Base-by-base conservation (phyloP, 2,329 filamentous ascomycete species). In the Metarhizium humberi region DNA sequence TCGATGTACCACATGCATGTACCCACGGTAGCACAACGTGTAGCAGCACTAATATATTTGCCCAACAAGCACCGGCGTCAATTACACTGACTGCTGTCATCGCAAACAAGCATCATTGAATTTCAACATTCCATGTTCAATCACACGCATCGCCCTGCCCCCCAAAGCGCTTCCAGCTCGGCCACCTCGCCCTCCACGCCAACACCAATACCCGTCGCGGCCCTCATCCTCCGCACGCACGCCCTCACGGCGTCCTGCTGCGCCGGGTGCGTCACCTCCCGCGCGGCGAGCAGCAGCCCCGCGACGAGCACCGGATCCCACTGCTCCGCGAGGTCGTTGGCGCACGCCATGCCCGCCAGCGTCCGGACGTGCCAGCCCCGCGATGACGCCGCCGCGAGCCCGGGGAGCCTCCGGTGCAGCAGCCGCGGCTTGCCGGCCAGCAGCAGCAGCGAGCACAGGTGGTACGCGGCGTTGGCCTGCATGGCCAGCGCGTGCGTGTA, bases 281-380 rank as follows among this genome's bases (percentile, higher is more conserved):
- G 61, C 60, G 65, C 64, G 47, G 66, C 57, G 16, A 63, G 57
- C 8, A 68, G 50, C 2, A 69, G 50, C 1, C 61, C 61, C 1
- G 62, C 60, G 16, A 69, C 53, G 2, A 67, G 57, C 3, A 69
- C 61, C 2, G 67, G 67, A 42, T 69, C 67, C 67, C 67, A 69
- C 20, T 68, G 67, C 52, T 68, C 67, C 0, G 59, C 56, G 43
- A 67, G 67, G 16, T 60, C 64, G 38, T 69, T 69, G 51, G 64
- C 64, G 0, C 61, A 53, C 14, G 60, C 63, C 6, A 66, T 51
- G 3, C 66, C 66, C 0, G 66, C 67, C 6, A 68, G 63, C 2
- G 63, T 65, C 34, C 67, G 66, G 2, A 60, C 63, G 30, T 69
- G 67, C 67, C 67, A 60, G 38, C 62, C 64, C 14, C 55, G 56